phyloP scores from a whole-genome alignment of 169 alveolate species.

The Plasmodium yoelii region DNA sequence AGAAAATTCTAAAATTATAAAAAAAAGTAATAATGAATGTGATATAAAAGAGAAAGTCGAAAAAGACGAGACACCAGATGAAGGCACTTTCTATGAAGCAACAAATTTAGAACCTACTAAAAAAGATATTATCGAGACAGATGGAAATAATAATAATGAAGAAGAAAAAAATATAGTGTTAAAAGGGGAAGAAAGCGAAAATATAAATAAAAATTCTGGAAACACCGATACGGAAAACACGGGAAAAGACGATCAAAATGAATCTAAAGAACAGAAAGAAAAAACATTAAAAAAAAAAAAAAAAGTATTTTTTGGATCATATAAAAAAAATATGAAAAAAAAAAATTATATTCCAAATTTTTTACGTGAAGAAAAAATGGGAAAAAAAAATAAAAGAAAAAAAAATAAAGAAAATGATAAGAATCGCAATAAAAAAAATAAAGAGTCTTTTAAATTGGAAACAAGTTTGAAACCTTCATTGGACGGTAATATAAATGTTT shows the following conservation, averaged over 20 bases:
- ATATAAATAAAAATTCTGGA: background rate
- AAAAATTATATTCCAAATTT: conserved; percentile 47
- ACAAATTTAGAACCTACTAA: background rate
- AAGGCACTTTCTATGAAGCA: background rate
- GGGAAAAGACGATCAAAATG: background rate
- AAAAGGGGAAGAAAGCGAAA: background rate
- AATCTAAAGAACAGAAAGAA: background rate
- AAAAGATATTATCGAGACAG: background rate
- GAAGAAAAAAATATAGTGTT: background rate
- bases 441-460: background rate
- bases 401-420: conserved; percentile 37
- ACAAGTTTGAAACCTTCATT: conserved; percentile 2
- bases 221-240: background rate
- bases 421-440: conserved; percentile 18
- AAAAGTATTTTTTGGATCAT: conserved; percentile 53
- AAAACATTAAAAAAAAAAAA: conserved; percentile 37
- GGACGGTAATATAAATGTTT: conserved; percentile 16
- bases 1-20: too few species aligned
- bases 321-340: conserved; percentile 54
- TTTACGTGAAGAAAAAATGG: conserved; percentile 28
- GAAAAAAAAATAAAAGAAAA: conserved; percentile 45
- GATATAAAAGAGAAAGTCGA: background rate
- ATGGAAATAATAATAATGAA: background rate
- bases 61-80: background rate
- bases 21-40: background rate